Evolutionary conservation across 2,329 filamentous ascomycete species (phyloP), one percentile per base, ranked within the genome.

Genomic region (Aureobasidium namibiae): DNA sequence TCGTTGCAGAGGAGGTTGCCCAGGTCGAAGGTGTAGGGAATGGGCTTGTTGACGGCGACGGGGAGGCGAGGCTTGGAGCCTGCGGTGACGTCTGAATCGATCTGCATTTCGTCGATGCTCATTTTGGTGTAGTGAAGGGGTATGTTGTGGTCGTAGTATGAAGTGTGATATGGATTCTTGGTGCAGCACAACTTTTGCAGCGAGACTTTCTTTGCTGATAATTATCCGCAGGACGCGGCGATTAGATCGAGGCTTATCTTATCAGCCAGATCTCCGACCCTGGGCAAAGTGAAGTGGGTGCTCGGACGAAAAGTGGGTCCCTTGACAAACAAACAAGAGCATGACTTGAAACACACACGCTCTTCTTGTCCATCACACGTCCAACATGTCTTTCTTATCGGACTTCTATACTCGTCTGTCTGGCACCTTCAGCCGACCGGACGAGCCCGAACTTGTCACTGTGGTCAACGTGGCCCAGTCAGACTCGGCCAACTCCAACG

Each of bases 1-100:
- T 97, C 94, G 70, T 86, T 86, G 73, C 85, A 88, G 70, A 95
- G 82, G 57, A 97, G 86, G 70, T 95, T 85, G 65, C 91, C 87
- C 41, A 96, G 86, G 73, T 96, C 91, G 77, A 95, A 96, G 66
- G 85, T 91, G 79, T 95, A 95, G 10, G 92, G 91, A 7, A 88
- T 95, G 4, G 90, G 87, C 75, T 95, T 95, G 62, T 86, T 67
- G 50, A 76, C 72, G 16, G 56, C 60, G 31, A 63, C 53, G 48
- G 62, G 60, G 8, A 63, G 60, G 38, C 60, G 62, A 26, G 46
- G 34, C 31, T 63, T 63, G 36, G 56, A 45, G 33, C 49, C 59
- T 8, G 59, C 24, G 13, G 61, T 36, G n/a, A 52, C 48, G 3
- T 57, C 42, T 26, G 46, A 31, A 34, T 60, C 61, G 56, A 61